Conservation (phyloP, 1,139 yeast genomes). For the Candida sp. region DNA sequence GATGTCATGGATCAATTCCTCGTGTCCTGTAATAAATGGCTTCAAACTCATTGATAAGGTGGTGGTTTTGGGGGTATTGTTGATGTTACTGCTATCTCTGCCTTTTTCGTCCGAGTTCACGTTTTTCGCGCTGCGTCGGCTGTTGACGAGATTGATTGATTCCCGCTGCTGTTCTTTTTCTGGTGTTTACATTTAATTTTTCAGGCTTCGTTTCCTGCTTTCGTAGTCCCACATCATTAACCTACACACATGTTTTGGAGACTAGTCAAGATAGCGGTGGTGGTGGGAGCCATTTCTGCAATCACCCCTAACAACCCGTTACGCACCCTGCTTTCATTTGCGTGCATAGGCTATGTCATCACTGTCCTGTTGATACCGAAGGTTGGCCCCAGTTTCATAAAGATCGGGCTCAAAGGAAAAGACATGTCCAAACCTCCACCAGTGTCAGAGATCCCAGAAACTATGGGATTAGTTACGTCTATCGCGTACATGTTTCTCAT, state of each 20-base stretch:
- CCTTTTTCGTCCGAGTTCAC: not conserved
- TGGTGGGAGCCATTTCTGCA: constrained; percentile 22
- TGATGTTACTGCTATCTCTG: not conserved
- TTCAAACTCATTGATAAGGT: constrained; percentile 29
- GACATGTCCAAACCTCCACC: constrained; percentile 81
- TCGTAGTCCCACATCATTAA: not conserved
- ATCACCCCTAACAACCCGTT: constrained; percentile 39
- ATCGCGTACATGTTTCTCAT: constrained; percentile 79
- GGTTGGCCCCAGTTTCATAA: constrained; percentile 66
- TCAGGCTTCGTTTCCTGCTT: not conserved
- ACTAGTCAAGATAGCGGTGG: constrained; percentile 17
- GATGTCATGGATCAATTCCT: constrained; percentile 87
- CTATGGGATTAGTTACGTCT: constrained; percentile 90
- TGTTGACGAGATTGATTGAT: not conserved
- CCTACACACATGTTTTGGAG: constrained; percentile 6
- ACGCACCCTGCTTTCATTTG: constrained; percentile 65
- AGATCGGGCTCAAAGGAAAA: constrained; percentile 81
- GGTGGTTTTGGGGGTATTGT: constrained; percentile 10
- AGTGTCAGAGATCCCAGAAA: constrained; percentile 70
- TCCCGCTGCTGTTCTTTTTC: not conserved
- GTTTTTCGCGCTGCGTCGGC: not conserved
- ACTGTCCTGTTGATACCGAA: constrained; percentile 69
- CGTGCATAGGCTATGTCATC: constrained; percentile 64
- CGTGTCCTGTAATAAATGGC: constrained; percentile 89
- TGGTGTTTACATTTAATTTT: not conserved